Base-by-base conservation (phyloP, 805 yeast genomes). In the Candida odintsovae region DNA sequence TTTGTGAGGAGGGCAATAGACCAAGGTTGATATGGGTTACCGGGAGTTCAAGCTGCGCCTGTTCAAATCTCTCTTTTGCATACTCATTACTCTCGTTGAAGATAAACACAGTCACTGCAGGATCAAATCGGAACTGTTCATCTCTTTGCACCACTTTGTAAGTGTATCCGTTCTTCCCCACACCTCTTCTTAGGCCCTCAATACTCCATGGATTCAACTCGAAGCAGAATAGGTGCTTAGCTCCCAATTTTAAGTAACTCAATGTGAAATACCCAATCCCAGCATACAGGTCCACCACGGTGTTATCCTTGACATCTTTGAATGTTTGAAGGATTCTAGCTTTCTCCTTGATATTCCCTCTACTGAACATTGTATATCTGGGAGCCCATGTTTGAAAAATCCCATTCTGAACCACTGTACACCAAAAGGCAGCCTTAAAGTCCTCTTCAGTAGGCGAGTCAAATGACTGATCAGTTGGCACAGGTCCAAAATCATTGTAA, bases 221-320 rank as follows among this genome's bases (percentile, higher is more conserved):
- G 88, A 95, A 88, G 57, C 95, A 82, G 41, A 80, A 73, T 1
- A 86, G 65, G 16, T 66, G 60, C 8, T 64, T 56, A 2, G 89
- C 87, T 1, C 74, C 73, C 25, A 71, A 67, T 41, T 68, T 69
- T 40, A 85, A 66, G 57, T 89, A 88, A 40, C 86, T 72, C 22
- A 89, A 65, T 7, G 90, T 76, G 61, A 88, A 88, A 63, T 88
- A 88, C 3, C 96, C 96, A 42, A 88, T 89, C 0, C 96, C 96
- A 26, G 86, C 81, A 61, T 88, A 88, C 38, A 89, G 56, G 58
- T 88, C 96, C 4, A 85, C 69, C 0, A 84, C 78, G 20, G 69
- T 72, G 0, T 70, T 67, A 12, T 63, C 69, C 10, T 54, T 43
- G 1, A 81, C 61, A 25, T 67, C 57, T 1, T 46, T 39, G 45